Evolutionary conservation across 2,329 filamentous ascomycete genomes (phyloP).

Genomic region (Colletotrichum melonis): DNA sequence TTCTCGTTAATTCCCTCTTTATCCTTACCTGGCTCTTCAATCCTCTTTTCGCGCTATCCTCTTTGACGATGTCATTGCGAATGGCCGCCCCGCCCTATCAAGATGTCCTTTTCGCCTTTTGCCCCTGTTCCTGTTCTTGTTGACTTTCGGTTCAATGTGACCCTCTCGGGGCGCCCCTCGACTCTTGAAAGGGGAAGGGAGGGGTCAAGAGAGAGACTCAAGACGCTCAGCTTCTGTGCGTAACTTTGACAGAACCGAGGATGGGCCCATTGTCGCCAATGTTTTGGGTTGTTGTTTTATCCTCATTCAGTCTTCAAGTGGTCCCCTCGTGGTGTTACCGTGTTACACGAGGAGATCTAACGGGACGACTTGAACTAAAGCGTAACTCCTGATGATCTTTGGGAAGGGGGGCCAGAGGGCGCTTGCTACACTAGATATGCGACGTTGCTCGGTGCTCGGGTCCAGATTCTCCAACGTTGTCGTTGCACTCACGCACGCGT

Average conservation of each 20-base stretch:
- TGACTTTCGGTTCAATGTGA: not conserved
- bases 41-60: constrained; percentile 18
- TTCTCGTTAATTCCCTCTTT: not conserved
- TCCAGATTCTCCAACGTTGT: constrained; percentile 1
- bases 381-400: constrained; percentile 18
- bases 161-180: not conserved
- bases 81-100: constrained; percentile 2
- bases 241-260: constrained; percentile 4
- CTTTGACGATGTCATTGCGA: constrained; percentile 32
- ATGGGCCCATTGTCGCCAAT: constrained; percentile 6
- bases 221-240: not conserved
- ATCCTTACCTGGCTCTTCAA: not conserved
- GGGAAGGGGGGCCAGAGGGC: not conserved
- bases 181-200: not conserved
- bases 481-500: not conserved
- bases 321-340: not conserved
- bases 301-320: constrained; percentile 2
- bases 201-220: not conserved
- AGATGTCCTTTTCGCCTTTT: not conserved
- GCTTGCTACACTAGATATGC: not conserved
- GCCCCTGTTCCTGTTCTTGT: constrained; percentile 4
- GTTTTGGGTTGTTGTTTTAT: constrained; percentile 14
- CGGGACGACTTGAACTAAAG: not conserved
- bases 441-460: not conserved
- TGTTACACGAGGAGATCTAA: constrained; percentile 9